Evolutionary conservation across 2,329 filamentous ascomycete genomes (phyloP).

Genomic region (Volutella citrinella): DNA sequence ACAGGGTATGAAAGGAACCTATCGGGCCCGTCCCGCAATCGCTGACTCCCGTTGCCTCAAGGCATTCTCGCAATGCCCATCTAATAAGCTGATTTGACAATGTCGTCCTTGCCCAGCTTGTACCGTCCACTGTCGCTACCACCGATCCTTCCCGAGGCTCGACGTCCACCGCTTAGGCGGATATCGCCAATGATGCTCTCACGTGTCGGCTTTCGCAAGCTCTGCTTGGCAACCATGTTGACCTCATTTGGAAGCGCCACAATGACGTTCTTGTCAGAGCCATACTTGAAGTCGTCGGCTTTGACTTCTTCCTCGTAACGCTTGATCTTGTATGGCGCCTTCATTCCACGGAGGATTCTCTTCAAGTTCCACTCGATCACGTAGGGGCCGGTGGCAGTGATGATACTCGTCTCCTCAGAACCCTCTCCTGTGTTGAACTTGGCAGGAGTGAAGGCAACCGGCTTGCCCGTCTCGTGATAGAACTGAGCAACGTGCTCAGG

Average conservation of each 20-base stretch:
- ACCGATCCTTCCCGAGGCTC: conserved; percentile 50
- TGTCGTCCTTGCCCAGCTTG: conserved; percentile 75
- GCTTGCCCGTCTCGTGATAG: conserved; percentile 88
- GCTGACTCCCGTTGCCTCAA: conserved; percentile 3
- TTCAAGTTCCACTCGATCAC: conserved; percentile 95
- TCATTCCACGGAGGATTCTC: conserved; percentile 77
- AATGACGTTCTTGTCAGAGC: conserved; percentile 96
- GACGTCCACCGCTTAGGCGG: conserved; percentile 44
- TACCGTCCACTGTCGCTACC: conserved; percentile 58
- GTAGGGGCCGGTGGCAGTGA: conserved; percentile 94
- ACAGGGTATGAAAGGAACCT: conserved; percentile 8
- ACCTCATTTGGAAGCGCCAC: conserved; percentile 96
- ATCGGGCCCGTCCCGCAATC: conserved; percentile 4
- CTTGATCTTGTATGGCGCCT: conserved; percentile 94
- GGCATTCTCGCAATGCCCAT: no score
- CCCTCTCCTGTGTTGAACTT: conserved; percentile 90
- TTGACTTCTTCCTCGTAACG: conserved; percentile 93
- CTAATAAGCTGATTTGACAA: conserved; percentile 70
- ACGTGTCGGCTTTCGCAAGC: conserved; percentile 81
- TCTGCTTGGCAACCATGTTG: conserved; percentile 90
- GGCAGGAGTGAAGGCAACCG: conserved; percentile 84
- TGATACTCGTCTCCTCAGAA: conserved; percentile 84
- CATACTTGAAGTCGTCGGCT: conserved; percentile 97
- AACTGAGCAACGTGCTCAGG: conserved; percentile 96
- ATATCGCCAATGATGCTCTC: conserved; percentile 80